Evolutionary conservation across 441 rosid genomes (phyloP), one percentile per base, ranked within the genome.

Genomic region (Adansonia grandidieri): DNA sequence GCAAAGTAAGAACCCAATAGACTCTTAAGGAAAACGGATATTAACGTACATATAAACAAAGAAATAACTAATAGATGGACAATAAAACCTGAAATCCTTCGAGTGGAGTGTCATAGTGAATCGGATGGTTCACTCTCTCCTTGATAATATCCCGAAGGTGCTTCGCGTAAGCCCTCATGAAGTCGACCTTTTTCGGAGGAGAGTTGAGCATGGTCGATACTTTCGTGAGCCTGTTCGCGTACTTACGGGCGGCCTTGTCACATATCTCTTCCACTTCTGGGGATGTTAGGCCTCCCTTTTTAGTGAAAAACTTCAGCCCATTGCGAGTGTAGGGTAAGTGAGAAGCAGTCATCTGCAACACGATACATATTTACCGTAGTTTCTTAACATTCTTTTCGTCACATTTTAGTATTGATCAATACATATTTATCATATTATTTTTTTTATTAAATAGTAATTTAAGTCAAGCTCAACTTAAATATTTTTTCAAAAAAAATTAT

Each of bases 281-380:
- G 9, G 97, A 93, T 3, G 96, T 92, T 74, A 95, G 77, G 53
- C 99, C 99, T 20, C 99, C 99, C 80, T 72, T 91, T 88, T 86
- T 92, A 0, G 99, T 95, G 82, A 95, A 95, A 78, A 93, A 92
- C 80, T 95, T 95, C 45, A 93, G 86, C 5, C 99, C 99, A 40
- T 95, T 95, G 10, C 98, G 85, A 44, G 99, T 92, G 82, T 93
- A 92, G 9, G 99, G 98, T 76, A 93, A 87, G 87, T 95, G 99
- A 73, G 99, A 95, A 17, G 99, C 99, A 1, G 98, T 95, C 98
- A 95, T 93, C 98, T 95, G 80, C 81, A 76, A 77, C 37, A 61
- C 65, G 78, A 51, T 51, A 13, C 56, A 51, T 11, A 51, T 51
- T 51, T 51, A 51, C 56, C n/a, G 5, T 51, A 51, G 56, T 51